These are phyloP conservation scores for Alternaria burnsii DNA, from an alignment of 2,329 filamentous ascomycete species.

Conservation along the genomic window DNA sequence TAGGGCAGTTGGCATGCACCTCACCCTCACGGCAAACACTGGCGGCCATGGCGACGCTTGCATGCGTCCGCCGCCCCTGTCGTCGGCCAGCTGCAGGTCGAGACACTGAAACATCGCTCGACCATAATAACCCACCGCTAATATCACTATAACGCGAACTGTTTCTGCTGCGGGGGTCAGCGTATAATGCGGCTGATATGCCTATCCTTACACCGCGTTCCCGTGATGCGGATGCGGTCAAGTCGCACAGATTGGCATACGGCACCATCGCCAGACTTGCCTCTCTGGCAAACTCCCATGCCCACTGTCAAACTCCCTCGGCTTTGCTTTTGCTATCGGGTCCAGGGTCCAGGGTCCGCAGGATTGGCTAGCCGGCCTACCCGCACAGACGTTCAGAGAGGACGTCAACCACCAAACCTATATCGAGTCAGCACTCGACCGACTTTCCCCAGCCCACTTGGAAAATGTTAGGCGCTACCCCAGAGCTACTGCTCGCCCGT, in stretches of 20 bases:
- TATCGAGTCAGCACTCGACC: constrained; percentile 15
- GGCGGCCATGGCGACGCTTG: background rate
- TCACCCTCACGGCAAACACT: constrained; percentile 6
- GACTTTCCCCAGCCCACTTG: constrained; percentile 9
- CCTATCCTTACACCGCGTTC: background rate
- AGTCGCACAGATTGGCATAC: background rate
- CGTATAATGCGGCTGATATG: constrained; percentile 1
- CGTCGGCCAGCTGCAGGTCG: constrained; percentile 12
- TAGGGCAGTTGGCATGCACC: constrained; percentile 6
- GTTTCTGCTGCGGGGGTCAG: constrained; percentile 21
- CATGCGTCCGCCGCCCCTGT: constrained; percentile 11
- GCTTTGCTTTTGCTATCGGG: background rate
- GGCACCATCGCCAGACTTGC: constrained; percentile 8
- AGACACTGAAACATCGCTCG: constrained; percentile 24
- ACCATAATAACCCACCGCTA: constrained; percentile 14
- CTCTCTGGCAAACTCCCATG: background rate
- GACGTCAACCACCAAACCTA: constrained; percentile 10
- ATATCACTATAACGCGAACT: constrained; percentile 20
- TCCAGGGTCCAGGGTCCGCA: constrained; percentile 2
- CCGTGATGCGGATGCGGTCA: background rate
- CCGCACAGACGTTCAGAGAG: constrained; percentile 9
- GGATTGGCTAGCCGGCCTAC: background rate
- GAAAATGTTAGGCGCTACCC: constrained; percentile 2
- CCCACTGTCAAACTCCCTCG: background rate
- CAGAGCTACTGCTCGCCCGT: constrained; percentile 1